A percentile compares a stretch with the other conserved stretches of the same genome.
Conservation (phyloP, 306 rosid species). For the Dryas drummondii region DNA sequence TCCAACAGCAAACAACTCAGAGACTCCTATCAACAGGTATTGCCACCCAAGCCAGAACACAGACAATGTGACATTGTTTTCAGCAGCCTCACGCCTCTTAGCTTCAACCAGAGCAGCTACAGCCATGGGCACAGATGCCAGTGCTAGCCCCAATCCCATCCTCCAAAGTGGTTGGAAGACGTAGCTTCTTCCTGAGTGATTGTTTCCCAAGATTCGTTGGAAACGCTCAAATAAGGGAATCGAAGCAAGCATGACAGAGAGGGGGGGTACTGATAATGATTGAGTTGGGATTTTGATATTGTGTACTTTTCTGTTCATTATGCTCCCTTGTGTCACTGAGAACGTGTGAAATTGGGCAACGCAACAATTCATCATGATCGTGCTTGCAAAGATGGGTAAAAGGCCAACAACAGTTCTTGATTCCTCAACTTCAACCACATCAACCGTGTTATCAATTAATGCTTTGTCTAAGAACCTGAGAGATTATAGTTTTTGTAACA, state of each 20-base stretch:
- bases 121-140: conserved; percentile 36
- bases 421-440: conserved; percentile 29
- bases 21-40: conserved; percentile 28
- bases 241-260: conserved; percentile 23
- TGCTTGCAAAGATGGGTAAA: conserved; percentile 31
- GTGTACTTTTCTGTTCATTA: conserved; percentile 31
- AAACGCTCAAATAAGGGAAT: conserved; percentile 31
- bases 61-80: conserved; percentile 19
- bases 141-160: conserved; percentile 33
- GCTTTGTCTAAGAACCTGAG: conserved; percentile 37
- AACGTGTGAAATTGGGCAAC: conserved; percentile 38
- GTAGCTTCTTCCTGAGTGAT: neutral
- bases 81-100: conserved; percentile 28
- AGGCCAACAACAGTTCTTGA: conserved; percentile 40
- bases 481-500: neutral
- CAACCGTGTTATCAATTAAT: conserved; percentile 18
- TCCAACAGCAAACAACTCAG: conserved; percentile 36
- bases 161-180: conserved; percentile 32
- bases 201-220: neutral
- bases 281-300: conserved; percentile 37
- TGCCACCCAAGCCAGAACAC: conserved; percentile 40
- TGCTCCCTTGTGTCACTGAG: conserved; percentile 40
- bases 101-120: conserved; percentile 36
- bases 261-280: conserved; percentile 27
- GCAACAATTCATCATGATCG: conserved; percentile 44